Evolutionary conservation across 2,329 filamentous ascomycete species (phyloP).

Genomic region (Stenocarpella maydis): DNA sequence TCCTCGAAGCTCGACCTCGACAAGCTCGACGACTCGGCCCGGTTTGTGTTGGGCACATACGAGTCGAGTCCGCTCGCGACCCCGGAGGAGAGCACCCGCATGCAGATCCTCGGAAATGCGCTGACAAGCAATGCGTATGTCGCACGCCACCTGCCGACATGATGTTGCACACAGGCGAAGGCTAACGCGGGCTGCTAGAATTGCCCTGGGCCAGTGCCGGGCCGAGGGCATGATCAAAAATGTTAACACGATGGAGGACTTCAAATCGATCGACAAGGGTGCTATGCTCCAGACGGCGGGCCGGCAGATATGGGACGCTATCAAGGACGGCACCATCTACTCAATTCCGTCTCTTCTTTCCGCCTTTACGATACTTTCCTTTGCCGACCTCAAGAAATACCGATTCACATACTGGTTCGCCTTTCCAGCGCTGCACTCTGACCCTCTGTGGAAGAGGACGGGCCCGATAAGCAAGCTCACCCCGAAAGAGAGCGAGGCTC

Average conservation of each 20-base stretch:
- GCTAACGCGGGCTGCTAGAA: slow-evolving; percentile 53
- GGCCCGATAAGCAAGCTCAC: slow-evolving; percentile 65
- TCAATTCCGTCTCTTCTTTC: slow-evolving; percentile 90
- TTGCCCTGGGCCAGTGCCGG: slow-evolving; percentile 75
- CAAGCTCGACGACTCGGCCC: slow-evolving; percentile 92
- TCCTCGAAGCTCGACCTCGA: slow-evolving; percentile 95
- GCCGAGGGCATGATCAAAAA: slow-evolving; percentile 96
- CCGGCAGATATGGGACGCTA: slow-evolving; percentile 94
- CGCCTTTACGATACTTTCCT: slow-evolving; percentile 89
- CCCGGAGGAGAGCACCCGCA: slow-evolving; percentile 80
- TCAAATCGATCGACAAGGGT: slow-evolving; percentile 82
- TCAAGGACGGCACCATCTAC: slow-evolving; percentile 95
- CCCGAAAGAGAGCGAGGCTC: slow-evolving; percentile 74
- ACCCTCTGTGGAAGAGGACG: slow-evolving; percentile 78
- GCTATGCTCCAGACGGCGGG: slow-evolving; percentile 81
- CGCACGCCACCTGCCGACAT: neutral
- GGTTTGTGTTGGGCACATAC: slow-evolving; percentile 86
- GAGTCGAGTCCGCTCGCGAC: slow-evolving; percentile 78
- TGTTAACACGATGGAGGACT: slow-evolving; percentile 94
- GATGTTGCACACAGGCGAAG: neutral
- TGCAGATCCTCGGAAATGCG: slow-evolving; percentile 90
- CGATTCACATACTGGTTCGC: slow-evolving; percentile 98
- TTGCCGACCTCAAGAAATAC: slow-evolving; percentile 96
- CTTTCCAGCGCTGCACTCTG: slow-evolving; percentile 91
- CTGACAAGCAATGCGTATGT: slow-evolving; percentile 84